Conservation (phyloP, 2,329 filamentous ascomycete genomes). For the Myriosclerotinia curreyana region DNA sequence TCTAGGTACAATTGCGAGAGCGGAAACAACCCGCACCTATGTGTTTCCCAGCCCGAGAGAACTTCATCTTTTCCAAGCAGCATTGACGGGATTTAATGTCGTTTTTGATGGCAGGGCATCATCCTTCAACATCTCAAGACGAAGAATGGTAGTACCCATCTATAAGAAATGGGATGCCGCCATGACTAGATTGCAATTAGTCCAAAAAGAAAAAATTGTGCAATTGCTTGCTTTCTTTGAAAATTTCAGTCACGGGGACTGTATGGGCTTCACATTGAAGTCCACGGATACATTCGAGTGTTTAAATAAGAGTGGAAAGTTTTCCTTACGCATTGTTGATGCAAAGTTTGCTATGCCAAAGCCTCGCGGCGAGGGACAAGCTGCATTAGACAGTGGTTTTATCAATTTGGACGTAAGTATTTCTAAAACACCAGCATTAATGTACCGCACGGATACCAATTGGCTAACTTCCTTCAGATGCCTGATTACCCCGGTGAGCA, state of each 20-base stretch:
- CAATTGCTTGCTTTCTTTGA: slow-evolving; percentile 86
- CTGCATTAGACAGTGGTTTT: slow-evolving; percentile 64
- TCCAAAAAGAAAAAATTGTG: slow-evolving; percentile 69
- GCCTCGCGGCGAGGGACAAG: slow-evolving; percentile 47
- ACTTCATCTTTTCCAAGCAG: slow-evolving; percentile 74
- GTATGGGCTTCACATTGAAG: slow-evolving; percentile 85
- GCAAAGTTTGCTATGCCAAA: slow-evolving; percentile 84
- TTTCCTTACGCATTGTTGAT: slow-evolving; percentile 76
- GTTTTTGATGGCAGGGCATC: slow-evolving; percentile 69
- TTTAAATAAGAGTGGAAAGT: slow-evolving; percentile 61
- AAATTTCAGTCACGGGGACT: slow-evolving; percentile 80
- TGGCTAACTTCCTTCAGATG: slow-evolving; percentile 43
- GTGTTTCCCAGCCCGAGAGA: slow-evolving; percentile 64
- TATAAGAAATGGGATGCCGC: slow-evolving; percentile 91
- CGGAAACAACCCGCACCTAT: slow-evolving; percentile 67
- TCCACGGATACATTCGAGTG: slow-evolving; percentile 79
- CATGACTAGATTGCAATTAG: slow-evolving; percentile 75
- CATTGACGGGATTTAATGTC: slow-evolving; percentile 77
- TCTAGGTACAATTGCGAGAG: slow-evolving; percentile 46
- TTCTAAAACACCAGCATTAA: neutral
- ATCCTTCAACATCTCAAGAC: slow-evolving; percentile 76
- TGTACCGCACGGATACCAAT: neutral
- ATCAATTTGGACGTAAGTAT: slow-evolving; percentile 65
- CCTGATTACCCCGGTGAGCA: slow-evolving; percentile 89
- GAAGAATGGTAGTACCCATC: slow-evolving; percentile 86